Evolutionary conservation across 257 asterid species (phyloP).

Genomic region (Solanum paucissectum): DNA sequence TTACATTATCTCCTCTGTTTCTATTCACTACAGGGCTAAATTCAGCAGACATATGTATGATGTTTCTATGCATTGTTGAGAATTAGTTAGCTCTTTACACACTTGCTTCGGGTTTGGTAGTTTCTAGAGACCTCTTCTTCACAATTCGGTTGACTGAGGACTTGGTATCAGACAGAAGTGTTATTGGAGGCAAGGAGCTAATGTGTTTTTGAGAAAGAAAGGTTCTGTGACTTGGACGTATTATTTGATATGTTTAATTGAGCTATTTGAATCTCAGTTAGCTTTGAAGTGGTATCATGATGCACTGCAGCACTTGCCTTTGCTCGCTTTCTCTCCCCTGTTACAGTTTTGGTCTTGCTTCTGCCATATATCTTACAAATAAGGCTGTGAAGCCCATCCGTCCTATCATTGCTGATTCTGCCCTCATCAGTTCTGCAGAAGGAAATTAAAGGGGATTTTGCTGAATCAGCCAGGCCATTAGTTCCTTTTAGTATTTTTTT

Average conservation of each 20-base stretch:
- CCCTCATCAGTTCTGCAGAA: conserved; percentile 15
- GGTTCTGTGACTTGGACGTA: conserved; percentile 16
- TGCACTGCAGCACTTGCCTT: conserved; percentile 29
- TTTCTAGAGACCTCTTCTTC: neutral
- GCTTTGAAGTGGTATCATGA: conserved; percentile 25
- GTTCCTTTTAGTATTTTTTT: conserved; percentile 14
- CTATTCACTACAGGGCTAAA: neutral
- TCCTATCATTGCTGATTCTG: conserved; percentile 21
- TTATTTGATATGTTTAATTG: conserved; percentile 11
- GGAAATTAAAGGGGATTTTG: conserved; percentile 45
- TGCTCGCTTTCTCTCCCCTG: conserved; percentile 8
- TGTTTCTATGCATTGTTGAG: neutral
- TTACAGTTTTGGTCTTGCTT: conserved; percentile 17
- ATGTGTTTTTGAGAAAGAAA: conserved; percentile 15
- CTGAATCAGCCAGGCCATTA: conserved; percentile 45
- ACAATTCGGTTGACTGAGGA: conserved; percentile 24
- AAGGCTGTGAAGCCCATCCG: conserved; percentile 49
- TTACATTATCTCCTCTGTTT: neutral
- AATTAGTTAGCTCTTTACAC: neutral
- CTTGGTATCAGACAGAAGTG: conserved; percentile 13
- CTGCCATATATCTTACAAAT: conserved; percentile 25
- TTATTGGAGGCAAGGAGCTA: conserved; percentile 7
- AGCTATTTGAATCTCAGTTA: conserved; percentile 1
- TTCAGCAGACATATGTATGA: neutral
- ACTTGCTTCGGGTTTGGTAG: conserved; percentile 4